A percentile compares a stretch with the other conserved stretches of the same genome.
phyloP scores from a whole-genome alignment of 2,329 filamentous ascomycete genomes.

The Fusarium illudens region DNA sequence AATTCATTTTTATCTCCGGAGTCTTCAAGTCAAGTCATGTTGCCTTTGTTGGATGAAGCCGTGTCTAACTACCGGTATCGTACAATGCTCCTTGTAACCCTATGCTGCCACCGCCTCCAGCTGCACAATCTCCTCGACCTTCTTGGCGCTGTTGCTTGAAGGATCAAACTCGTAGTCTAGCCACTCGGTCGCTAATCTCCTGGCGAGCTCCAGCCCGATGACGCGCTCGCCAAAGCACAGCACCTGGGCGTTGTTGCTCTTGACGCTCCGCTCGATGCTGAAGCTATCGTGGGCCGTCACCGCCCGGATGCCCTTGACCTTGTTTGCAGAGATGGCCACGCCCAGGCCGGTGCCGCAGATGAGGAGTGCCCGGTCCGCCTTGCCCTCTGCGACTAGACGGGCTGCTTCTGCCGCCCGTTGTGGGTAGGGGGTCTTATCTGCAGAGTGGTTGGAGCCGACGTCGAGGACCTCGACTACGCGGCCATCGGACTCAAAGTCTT shows the following conservation, averaged over 20 bases:
- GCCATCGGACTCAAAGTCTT: slow-evolving; percentile 72
- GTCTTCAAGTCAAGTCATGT: neutral
- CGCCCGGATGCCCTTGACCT: slow-evolving; percentile 83
- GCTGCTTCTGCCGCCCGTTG: slow-evolving; percentile 80
- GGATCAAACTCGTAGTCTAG: slow-evolving; percentile 83
- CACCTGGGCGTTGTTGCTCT: slow-evolving; percentile 89
- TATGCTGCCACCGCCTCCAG: slow-evolving; percentile 48
- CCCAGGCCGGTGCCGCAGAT: slow-evolving; percentile 90
- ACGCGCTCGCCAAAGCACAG: slow-evolving; percentile 88
- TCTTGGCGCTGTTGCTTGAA: slow-evolving; percentile 55
- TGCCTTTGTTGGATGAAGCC: neutral
- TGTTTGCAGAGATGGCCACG: slow-evolving; percentile 90
- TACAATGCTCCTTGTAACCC: neutral
- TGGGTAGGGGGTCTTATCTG: slow-evolving; percentile 84
- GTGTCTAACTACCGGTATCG: neutral
- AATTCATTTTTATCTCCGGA: neutral
- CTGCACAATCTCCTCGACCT: slow-evolving; percentile 54
- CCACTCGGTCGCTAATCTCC: slow-evolving; percentile 82
- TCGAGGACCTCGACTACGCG: slow-evolving; percentile 75
- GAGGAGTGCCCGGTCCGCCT: slow-evolving; percentile 79
- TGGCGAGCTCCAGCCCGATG: slow-evolving; percentile 80
- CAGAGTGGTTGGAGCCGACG: slow-evolving; percentile 71
- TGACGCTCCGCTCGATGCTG: slow-evolving; percentile 79
- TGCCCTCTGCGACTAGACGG: slow-evolving; percentile 65
- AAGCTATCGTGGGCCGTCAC: slow-evolving; percentile 91